Conservation (phyloP, 352 stramenopile species). For the Phytophthora citrophthora region DNA sequence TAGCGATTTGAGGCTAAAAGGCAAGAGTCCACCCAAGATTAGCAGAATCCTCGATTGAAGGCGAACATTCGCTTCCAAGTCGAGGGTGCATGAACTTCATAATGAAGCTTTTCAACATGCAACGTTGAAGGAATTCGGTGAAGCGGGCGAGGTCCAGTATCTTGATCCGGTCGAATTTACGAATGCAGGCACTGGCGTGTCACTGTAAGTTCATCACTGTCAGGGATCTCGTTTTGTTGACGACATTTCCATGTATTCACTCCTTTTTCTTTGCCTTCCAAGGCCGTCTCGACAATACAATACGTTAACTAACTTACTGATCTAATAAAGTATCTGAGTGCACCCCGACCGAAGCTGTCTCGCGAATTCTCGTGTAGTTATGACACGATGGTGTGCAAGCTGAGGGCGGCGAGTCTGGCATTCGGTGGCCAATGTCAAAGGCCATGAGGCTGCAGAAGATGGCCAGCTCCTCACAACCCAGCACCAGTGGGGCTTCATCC, state of each 20-base stretch:
- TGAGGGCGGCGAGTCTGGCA: slow-evolving; percentile 18
- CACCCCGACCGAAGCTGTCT: neutral
- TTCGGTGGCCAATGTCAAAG: slow-evolving; percentile 51
- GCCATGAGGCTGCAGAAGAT: slow-evolving; percentile 87
- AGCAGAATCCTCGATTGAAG: neutral
- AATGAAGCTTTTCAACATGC: too few relatives aligned
- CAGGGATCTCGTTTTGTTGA: neutral
- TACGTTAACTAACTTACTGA: slow-evolving; percentile 25
- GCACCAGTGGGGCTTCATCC: slow-evolving; percentile 61
- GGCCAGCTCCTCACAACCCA: slow-evolving; percentile 69
- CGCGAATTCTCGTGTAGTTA: slow-evolving; percentile 37
- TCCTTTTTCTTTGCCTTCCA: slow-evolving; percentile 7
- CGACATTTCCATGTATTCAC: slow-evolving; percentile 12
- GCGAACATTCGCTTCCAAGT: neutral
- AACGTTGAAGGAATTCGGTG: too few relatives aligned
- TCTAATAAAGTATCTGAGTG: slow-evolving; percentile 21
- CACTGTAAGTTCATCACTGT: neutral
- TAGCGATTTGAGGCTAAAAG: slow-evolving; percentile 21
- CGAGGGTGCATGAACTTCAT: too few relatives aligned
- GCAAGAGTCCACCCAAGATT: neutral
- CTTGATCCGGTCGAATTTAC: too few relatives aligned
- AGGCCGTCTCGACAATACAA: slow-evolving; percentile 9
- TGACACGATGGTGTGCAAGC: slow-evolving; percentile 20
- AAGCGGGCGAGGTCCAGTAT: too few relatives aligned
- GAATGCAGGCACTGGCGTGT: neutral